A percentile compares a stretch with the other conserved stretches of the same genome.
Conservation (phyloP, 164 flowering plant genomes). For the Magnolia officinalis region DNA sequence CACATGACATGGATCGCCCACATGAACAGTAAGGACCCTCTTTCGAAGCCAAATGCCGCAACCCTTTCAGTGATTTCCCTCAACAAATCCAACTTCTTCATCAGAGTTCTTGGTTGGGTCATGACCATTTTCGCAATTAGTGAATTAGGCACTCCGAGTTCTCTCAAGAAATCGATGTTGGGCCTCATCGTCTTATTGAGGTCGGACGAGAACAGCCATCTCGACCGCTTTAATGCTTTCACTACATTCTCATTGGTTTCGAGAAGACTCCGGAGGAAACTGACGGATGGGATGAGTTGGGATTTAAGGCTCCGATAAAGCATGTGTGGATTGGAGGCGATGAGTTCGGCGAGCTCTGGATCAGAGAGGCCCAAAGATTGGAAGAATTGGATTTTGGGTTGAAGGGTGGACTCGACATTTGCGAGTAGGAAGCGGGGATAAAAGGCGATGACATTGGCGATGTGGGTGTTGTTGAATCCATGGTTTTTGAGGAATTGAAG, state of each 20-base stretch:
- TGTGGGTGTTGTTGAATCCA: constrained; percentile 10
- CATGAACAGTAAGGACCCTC: constrained; percentile 4
- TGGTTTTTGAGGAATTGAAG: constrained; percentile 7
- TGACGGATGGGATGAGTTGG: constrained; percentile 2
- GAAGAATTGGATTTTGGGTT: constrained; percentile 9
- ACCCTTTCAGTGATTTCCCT: constrained; percentile 3
- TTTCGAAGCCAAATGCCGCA: constrained; percentile 8
- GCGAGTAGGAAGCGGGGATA: constrained; percentile 5
- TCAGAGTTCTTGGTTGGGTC: constrained; percentile 4
- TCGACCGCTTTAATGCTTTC: constrained; percentile 1
- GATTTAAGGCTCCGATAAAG: constrained; percentile 1
- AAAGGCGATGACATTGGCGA: constrained; percentile 1
- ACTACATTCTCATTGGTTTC: constrained; percentile 4
- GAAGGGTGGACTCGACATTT: constrained; percentile 8
- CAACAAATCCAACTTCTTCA: background rate
- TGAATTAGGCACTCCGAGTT: constrained; percentile 1
- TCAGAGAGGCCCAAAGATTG: constrained; percentile 13
- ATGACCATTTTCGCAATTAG: background rate
- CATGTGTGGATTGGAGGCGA: background rate
- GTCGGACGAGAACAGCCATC: constrained; percentile 1
- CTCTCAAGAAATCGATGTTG: constrained; percentile 7
- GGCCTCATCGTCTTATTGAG: background rate
- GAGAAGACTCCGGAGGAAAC: background rate
- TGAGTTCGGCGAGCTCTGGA: constrained; percentile 3
- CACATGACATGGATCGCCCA: background rate